Percentiles rank a stretch among this genome's conserved stretches.
These are phyloP conservation scores for Fusarium coicis DNA, from an alignment of 2,329 filamentous ascomycete genomes.

Conservation along the genomic window DNA sequence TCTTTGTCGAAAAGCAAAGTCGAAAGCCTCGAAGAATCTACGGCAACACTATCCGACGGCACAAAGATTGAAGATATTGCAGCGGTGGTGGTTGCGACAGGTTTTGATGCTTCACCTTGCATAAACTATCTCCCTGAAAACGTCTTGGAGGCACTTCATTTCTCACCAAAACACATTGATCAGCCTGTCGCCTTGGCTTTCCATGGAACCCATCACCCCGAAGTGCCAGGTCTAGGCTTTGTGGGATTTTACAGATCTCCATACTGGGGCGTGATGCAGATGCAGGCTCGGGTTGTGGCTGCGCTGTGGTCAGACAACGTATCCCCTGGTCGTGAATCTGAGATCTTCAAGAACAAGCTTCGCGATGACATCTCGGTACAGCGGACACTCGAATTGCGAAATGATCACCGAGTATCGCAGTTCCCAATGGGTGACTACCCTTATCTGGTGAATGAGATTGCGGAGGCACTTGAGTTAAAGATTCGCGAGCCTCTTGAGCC, in stretches of 20 bases:
- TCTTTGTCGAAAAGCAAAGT: conserved; percentile 60
- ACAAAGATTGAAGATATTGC: conserved; percentile 65
- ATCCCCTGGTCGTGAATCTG: conserved; percentile 33
- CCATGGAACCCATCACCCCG: conserved; percentile 70
- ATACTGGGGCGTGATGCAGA: conserved; percentile 89
- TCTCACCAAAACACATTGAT: conserved; percentile 63
- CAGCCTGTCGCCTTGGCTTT: conserved; percentile 75
- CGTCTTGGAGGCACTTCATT: conserved; percentile 66
- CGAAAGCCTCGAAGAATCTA: conserved; percentile 49
- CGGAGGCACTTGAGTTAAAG: conserved; percentile 65
- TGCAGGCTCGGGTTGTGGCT: conserved; percentile 79
- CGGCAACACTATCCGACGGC: conserved; percentile 48
- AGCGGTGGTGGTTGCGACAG: conserved; percentile 79
- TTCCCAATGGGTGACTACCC: conserved; percentile 88
- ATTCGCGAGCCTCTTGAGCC: conserved; percentile 48
- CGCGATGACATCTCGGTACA: conserved; percentile 56
- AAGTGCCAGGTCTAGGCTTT: conserved; percentile 75
- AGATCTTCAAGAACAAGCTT: conserved; percentile 54
- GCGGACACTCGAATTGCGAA: conserved; percentile 62
- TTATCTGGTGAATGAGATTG: conserved; percentile 78
- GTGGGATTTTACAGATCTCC: conserved; percentile 87
- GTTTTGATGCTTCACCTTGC: conserved; percentile 73
- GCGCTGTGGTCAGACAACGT: conserved; percentile 63
- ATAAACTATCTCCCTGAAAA: conserved; percentile 71
- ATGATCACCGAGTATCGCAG: conserved; percentile 66